Percentiles rank a stretch among this genome's conserved stretches.
Evolutionary conservation across 1,284 basidiomycete species (phyloP).

Genomic region (Ustilago sp.): DNA sequence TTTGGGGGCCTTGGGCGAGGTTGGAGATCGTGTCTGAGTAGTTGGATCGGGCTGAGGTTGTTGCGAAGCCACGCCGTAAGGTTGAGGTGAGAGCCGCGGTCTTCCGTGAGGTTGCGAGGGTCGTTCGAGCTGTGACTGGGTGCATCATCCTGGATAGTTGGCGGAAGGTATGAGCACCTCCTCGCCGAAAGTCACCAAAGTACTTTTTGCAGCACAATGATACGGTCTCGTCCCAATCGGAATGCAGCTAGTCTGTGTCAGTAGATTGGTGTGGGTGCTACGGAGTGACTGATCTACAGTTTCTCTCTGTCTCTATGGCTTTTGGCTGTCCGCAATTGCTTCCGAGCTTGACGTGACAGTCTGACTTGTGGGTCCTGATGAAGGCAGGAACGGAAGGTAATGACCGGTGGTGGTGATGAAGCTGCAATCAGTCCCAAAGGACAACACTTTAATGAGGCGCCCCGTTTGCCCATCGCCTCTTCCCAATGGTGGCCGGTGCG

Average conservation of each 20-base stretch:
- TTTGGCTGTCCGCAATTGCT: not conserved
- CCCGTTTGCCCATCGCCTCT: not conserved
- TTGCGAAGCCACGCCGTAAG: constrained; percentile 19
- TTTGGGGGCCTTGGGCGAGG: constrained; percentile 46
- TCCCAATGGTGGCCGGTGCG: constrained; percentile 6
- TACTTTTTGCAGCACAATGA: no score
- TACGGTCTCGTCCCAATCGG: no score
- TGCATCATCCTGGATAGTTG: no score
- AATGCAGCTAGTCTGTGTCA: no score
- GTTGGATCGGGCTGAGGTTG: not conserved
- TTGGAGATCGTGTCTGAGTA: constrained; percentile 49
- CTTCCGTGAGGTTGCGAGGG: not conserved
- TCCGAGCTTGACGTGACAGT: not conserved
- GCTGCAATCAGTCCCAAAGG: no score
- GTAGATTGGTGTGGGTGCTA: no score
- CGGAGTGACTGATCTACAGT: not conserved
- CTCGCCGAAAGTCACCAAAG: no score
- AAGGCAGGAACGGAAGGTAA: not conserved
- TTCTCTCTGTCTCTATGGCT: not conserved
- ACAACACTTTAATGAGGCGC: constrained; percentile 6
- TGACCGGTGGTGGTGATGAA: not conserved
- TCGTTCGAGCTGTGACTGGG: no score
- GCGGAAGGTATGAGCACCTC: no score
- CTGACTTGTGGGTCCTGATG: not conserved
- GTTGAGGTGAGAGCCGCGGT: not conserved